Evolutionary conservation across 2,329 filamentous ascomycete genomes (phyloP).

Genomic region (Dothistroma pini): DNA sequence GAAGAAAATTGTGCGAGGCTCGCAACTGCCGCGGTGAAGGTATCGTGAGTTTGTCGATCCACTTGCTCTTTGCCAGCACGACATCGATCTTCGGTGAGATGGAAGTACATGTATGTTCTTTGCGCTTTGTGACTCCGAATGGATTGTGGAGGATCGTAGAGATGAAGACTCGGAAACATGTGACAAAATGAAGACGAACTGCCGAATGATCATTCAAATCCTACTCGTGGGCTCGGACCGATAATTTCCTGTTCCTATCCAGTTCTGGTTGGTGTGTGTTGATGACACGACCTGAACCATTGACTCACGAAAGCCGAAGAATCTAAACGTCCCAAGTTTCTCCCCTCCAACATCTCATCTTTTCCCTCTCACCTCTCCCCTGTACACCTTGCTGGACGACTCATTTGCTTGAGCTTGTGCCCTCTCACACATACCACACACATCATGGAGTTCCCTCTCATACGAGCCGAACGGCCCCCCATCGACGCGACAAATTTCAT

Average conservation of each 20-base stretch:
- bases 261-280: neutral
- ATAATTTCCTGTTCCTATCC: neutral
- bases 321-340: neutral
- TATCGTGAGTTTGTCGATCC: no score
- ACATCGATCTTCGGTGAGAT: no score
- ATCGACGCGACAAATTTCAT: conserved; percentile 25
- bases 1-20: no score
- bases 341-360: neutral
- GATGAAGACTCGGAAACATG: neutral
- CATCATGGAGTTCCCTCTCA: conserved; percentile 25
- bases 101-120: no score
- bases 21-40: no score
- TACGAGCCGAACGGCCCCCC: conserved; percentile 19
- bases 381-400: neutral
- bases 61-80: no score
- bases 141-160: no score
- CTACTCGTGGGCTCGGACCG: neutral
- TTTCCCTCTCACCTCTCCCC: neutral
- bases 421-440: conserved; percentile 8
- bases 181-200: neutral
- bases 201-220: neutral
- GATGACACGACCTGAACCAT: neutral
- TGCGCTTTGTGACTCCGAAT: no score
- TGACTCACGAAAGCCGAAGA: neutral
- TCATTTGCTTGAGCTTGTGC: conserved; percentile 7